Base-by-base conservation (phyloP, 2,329 filamentous ascomycete genomes). In the Biscogniauxia mediterranea region DNA sequence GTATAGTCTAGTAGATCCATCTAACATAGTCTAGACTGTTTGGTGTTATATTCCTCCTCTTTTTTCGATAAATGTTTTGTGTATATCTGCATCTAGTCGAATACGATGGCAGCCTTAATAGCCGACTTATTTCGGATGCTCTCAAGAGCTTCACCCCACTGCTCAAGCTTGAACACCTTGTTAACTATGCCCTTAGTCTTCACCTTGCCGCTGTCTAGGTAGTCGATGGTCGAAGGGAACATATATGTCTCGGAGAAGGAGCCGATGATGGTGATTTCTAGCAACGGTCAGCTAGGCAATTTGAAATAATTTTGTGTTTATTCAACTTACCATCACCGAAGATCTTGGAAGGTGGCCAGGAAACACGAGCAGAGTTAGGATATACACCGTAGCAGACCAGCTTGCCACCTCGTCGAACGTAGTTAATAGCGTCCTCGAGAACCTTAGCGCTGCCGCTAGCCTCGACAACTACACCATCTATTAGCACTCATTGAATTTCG, bases 211-310 rank as follows among this genome's bases (percentile, higher is more conserved):
- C 79, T 81, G 69, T 87, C 82, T 28, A 86, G 80, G 72, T 85
- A 80, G 72, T 79, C 77, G 55, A 81, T 77, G 3, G 80, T 82
- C 60, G 79, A 75, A 9, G 80, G 87, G 80, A 90, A 89, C 81
- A 89, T 90, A 77, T 87, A 89, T 23, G 87, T 89, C 75, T 91
- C 88, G 54, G 86, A 90, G 78, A 91, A 92, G 57, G 85, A 89
- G 25, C 89, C 88, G 58, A 91, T 78, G 67, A 92, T 89, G 66
- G 87, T 90, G 68, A 92, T 89, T 74, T 91, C 89, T 72, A 64
- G 28, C 32, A 13, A 1, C 52, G 4, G 5, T 61, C 69, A 53
- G 68, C 62, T 5, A 8, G 50, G 57, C 13, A 21, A 52, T 15
- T 8, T 42, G 25, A 51, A 32, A 6, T 7, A 17, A 9, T 13